Percentiles rank a stretch among this genome's conserved stretches.
Conservation (phyloP, 305 asterid genomes). For the Galium porrigens region DNA sequence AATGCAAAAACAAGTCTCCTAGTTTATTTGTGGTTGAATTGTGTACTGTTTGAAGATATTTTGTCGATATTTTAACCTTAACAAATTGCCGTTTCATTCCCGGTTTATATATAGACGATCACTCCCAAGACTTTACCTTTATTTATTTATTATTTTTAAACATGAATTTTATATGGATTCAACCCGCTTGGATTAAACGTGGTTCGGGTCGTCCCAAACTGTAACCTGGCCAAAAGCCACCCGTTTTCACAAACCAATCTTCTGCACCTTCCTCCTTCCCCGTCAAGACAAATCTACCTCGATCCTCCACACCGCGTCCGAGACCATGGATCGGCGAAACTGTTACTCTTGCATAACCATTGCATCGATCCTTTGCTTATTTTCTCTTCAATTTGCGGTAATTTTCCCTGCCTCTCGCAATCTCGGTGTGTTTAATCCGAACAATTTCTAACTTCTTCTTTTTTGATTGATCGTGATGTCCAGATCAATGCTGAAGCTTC, state of each 20-base stretch:
- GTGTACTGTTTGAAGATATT: too few relatives aligned
- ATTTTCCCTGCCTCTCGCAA: not conserved
- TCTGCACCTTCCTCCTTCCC: constrained; percentile 1
- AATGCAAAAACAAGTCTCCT: too few relatives aligned
- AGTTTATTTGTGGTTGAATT: too few relatives aligned
- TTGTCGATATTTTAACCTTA: too few relatives aligned
- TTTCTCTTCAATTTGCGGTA: constrained; percentile 18
- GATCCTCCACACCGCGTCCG: constrained; percentile 3
- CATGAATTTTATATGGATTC: too few relatives aligned
- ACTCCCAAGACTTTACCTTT: too few relatives aligned
- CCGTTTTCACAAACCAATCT: not conserved
- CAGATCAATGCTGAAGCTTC: constrained; percentile 38
- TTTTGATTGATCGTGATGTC: constrained; percentile 7
- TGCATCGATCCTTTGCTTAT: constrained; percentile 15
- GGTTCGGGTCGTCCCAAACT: not conserved
- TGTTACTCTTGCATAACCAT: not conserved
- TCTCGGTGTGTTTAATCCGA: not conserved
- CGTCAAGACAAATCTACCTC: constrained; percentile 4
- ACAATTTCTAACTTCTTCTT: constrained; percentile 1
- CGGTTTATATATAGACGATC: too few relatives aligned
- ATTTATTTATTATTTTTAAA: too few relatives aligned
- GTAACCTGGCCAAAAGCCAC: not conserved
- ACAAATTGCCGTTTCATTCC: too few relatives aligned
- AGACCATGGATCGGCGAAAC: constrained; percentile 17
- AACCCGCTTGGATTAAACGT: not conserved